These are phyloP conservation scores for Cyberlindnera galapagoensis DNA, from an alignment of 805 yeast species.

Conservation along the genomic window DNA sequence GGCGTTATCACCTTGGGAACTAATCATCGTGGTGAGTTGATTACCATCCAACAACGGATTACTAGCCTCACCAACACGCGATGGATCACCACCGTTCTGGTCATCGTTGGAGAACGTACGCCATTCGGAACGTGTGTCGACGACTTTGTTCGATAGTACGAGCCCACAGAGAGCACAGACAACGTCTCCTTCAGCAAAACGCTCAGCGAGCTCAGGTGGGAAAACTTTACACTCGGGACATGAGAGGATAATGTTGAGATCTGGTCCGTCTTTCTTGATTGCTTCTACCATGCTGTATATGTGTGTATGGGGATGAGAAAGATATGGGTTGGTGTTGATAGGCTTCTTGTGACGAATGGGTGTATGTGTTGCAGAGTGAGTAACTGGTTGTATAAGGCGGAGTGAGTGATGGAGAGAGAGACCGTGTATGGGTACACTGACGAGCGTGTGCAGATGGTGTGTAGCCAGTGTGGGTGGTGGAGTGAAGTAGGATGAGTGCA, in stretches of 20 bases:
- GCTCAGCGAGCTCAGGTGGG: conserved; percentile 92
- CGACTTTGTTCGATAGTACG: conserved; percentile 85
- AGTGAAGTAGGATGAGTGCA: not conserved
- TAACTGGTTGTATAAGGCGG: not conserved
- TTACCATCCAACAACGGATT: conserved; percentile 89
- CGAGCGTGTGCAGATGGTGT: not conserved
- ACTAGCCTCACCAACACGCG: conserved; percentile 98
- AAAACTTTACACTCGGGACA: conserved; percentile 95
- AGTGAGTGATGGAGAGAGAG: not conserved
- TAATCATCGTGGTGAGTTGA: conserved; percentile 87
- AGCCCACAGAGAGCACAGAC: conserved; percentile 98
- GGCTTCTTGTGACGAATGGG: not conserved
- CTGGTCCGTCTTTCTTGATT: conserved; percentile 49
- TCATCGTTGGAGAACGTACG: conserved; percentile 97
- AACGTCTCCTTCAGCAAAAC: conserved; percentile 96
- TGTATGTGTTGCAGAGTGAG: not conserved
- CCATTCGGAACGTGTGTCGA: conserved; percentile 97
- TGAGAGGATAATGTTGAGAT: conserved; percentile 79
- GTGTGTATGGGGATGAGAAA: not conserved
- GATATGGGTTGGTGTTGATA: not conserved
- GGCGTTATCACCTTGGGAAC: conserved; percentile 75
- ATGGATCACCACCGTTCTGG: conserved; percentile 96
- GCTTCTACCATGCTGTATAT: conserved; percentile 4
- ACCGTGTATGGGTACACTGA: not conserved
- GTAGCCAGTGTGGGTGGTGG: not conserved